Percentiles rank a stretch among this genome's conserved stretches.
Evolutionary conservation across 345 rosid species (phyloP).

Genomic region (Hibiscus tridactylites): DNA sequence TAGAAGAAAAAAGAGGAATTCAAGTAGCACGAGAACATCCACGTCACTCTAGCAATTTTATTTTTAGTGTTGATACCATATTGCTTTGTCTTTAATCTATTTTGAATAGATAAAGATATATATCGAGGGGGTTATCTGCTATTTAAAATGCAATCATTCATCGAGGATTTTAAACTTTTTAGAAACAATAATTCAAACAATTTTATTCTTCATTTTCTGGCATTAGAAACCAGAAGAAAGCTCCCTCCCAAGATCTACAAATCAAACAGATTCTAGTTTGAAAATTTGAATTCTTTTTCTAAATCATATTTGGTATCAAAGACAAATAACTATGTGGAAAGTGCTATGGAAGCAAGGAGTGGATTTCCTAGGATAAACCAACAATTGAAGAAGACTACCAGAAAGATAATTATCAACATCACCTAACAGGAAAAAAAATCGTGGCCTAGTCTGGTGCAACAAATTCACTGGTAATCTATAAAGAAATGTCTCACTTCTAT

Average conservation of each 20-base stretch:
- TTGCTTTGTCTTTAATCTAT: too few relatives aligned
- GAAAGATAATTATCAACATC: neutral
- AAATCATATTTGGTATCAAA: neutral
- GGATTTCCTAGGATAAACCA: neutral
- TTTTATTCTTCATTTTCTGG: too few relatives aligned
- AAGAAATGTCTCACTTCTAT: neutral
- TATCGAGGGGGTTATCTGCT: too few relatives aligned
- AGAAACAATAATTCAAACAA: too few relatives aligned
- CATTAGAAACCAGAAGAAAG: too few relatives aligned
- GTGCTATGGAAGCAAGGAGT: neutral
- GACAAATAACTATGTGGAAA: neutral
- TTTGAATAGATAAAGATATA: too few relatives aligned
- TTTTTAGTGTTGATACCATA: too few relatives aligned
- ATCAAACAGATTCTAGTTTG: neutral
- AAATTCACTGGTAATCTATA: neutral
- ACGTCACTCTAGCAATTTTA: too few relatives aligned
- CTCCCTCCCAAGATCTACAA: neutral
- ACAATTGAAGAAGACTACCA: neutral
- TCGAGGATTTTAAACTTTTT: too few relatives aligned
- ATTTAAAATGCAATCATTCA: too few relatives aligned
- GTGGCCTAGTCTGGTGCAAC: neutral
- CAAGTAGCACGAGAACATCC: too few relatives aligned
- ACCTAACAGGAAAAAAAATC: neutral
- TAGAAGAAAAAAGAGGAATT: too few relatives aligned
- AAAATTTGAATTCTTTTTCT: neutral